Percentiles rank a stretch among this genome's conserved stretches.
phyloP scores from a whole-genome alignment of 176 grass and related monocot species.

The Microstegium vimineum region DNA sequence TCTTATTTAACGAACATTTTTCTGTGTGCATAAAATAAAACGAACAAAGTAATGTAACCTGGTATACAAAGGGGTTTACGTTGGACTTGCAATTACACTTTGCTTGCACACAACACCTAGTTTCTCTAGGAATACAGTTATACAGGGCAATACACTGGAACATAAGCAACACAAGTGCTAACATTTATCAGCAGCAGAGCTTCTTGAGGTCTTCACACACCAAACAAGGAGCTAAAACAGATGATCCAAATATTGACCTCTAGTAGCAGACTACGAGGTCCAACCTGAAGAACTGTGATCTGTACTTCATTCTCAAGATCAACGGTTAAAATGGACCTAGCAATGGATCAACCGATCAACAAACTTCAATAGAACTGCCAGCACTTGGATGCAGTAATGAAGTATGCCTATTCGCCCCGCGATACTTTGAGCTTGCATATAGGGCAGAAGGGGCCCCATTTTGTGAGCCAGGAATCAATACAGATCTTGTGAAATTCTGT shows the following conservation, averaged over 20 bases:
- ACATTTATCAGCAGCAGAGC: constrained; percentile 3
- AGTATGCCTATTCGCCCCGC: constrained; percentile 23
- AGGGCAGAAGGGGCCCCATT: constrained; percentile 82
- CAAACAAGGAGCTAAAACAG: background rate
- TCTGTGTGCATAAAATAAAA: background rate
- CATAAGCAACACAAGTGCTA: background rate
- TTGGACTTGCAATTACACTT: background rate
- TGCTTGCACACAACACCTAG: background rate
- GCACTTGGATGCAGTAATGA: background rate
- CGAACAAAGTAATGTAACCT: background rate
- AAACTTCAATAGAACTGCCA: background rate
- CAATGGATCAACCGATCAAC: background rate
- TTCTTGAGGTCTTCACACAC: background rate
- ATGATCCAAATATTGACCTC: background rate
- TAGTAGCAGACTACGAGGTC: background rate
- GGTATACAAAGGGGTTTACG: background rate
- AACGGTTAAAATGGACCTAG: background rate
- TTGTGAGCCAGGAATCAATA: constrained; percentile 82
- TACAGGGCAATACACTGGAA: background rate
- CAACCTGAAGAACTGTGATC: background rate
- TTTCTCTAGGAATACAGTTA: background rate
- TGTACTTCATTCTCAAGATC: background rate
- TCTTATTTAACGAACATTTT: background rate
- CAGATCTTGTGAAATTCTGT: constrained; percentile 72
- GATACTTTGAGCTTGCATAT: constrained; percentile 70